A percentile compares a stretch with the other conserved stretches of the same genome.
Evolutionary conservation across 345 rosid species (phyloP).

Genomic region (Eucalyptus regnans): DNA sequence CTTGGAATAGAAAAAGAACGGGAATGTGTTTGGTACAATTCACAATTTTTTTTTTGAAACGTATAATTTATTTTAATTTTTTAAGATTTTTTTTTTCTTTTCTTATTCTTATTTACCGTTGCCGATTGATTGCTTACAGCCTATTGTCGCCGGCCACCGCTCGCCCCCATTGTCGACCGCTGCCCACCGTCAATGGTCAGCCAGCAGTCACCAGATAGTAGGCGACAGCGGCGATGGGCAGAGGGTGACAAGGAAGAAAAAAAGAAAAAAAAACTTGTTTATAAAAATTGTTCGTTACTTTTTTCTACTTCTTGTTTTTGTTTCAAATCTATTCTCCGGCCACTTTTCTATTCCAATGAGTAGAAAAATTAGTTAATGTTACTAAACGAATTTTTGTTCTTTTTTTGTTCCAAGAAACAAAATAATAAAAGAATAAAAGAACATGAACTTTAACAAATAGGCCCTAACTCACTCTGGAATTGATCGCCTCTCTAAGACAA

Average conservation of each 20-base stretch:
- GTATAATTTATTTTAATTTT: too few relatives aligned
- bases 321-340: rapidly evolving
- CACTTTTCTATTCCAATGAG: rapidly evolving
- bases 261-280: too few relatives aligned
- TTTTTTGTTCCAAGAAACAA: rapidly evolving
- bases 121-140: rapidly evolving
- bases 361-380: too few relatives aligned
- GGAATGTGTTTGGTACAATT: rapidly evolving
- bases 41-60: rapidly evolving
- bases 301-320: rapidly evolving
- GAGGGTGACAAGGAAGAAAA: too few relatives aligned
- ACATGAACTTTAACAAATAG: rapidly evolving
- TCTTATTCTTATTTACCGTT: rapidly evolving
- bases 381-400: rapidly evolving
- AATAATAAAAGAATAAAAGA: too few relatives aligned
- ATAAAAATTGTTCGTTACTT: rapidly evolving
- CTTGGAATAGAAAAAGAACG: rapidly evolving
- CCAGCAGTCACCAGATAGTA: rapidly evolving
- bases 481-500: not conserved
- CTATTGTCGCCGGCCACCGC: rapidly evolving
- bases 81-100: too few relatives aligned
- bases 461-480: rapidly evolving
- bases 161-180: rapidly evolving
- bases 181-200: too few relatives aligned
- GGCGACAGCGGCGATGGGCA: too few relatives aligned